phyloP scores from a whole-genome alignment of 2,329 filamentous ascomycete genomes.

The Epichloe sibirici region DNA sequence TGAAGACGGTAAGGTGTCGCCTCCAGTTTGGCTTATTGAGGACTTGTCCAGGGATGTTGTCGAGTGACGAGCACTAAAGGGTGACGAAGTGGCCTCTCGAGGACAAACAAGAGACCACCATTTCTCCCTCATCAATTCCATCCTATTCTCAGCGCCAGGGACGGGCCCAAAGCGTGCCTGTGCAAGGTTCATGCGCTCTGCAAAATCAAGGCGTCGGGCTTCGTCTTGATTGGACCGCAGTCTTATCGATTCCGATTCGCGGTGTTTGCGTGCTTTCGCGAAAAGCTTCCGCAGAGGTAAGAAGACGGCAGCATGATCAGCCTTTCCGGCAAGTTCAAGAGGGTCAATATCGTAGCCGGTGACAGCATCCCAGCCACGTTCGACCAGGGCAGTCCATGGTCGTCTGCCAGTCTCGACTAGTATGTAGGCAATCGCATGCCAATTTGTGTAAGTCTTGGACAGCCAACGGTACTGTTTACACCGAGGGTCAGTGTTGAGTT shows the following conservation, averaged over 20 bases:
- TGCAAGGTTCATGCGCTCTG: conserved; percentile 31
- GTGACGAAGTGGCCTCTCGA: conserved; percentile 11
- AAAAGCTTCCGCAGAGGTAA: conserved; percentile 43
- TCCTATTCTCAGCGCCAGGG: conserved; percentile 32
- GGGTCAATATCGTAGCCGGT: conserved; percentile 27
- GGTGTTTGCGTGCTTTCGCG: conserved; percentile 37
- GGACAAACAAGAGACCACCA: conserved; percentile 39
- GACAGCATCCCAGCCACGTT: conserved; percentile 37
- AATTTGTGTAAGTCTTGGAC: conserved; percentile 38
- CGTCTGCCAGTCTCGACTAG: conserved; percentile 34
- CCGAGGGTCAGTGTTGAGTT: conserved; percentile 47
- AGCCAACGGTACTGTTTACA: conserved; percentile 36
- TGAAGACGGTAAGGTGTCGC: conserved; percentile 6
- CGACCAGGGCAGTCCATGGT: conserved; percentile 36
- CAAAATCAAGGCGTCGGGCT: conserved; percentile 35
- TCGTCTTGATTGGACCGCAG: conserved; percentile 36
- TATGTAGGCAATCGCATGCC: conserved; percentile 38
- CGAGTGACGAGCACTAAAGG: not conserved
- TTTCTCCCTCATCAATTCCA: conserved; percentile 33
- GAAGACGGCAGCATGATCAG: conserved; percentile 37
- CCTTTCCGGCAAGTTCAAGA: conserved; percentile 31
- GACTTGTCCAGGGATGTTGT: not conserved
- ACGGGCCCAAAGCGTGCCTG: conserved; percentile 36
- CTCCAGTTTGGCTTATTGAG: conserved; percentile 6
- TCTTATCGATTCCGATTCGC: conserved; percentile 36